phyloP scores from a whole-genome alignment of 345 rosid genomes.

The Acer negundo region DNA sequence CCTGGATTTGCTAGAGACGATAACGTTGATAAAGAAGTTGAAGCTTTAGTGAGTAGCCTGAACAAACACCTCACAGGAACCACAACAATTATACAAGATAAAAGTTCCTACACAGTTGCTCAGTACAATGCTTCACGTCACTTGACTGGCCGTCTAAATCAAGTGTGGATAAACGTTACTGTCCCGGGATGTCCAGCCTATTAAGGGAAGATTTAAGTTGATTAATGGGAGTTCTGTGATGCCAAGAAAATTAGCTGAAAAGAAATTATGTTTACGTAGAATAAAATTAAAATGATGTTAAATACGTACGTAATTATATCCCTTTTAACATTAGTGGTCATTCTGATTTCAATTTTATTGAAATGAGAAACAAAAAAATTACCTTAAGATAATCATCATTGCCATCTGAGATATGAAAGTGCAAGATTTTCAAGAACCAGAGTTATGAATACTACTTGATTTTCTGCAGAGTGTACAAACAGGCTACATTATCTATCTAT shows the following conservation, averaged over 20 bases:
- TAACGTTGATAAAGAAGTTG: conserved; percentile 30
- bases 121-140: conserved; percentile 47
- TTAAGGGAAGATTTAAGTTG: no score
- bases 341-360: background rate
- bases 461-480: conserved; percentile 56
- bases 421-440: conserved; percentile 92
- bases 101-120: conserved; percentile 33
- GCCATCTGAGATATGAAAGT: conserved; percentile 70
- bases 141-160: conserved; percentile 35
- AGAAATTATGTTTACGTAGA: no score
- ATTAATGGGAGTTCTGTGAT: no score
- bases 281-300: no score
- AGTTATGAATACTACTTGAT: conserved; percentile 64
- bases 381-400: conserved; percentile 99
- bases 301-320: no score
- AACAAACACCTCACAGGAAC: conserved; percentile 2
- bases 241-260: no score
- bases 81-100: background rate
- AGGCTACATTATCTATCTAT: background rate
- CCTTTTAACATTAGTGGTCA: no score
- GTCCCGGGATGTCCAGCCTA: conserved; percentile 24
- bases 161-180: conserved; percentile 49
- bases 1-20: conserved; percentile 45
- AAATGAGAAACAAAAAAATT: conserved; percentile 22
- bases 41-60: conserved; percentile 36